Evolutionary conservation across 805 yeast genomes (phyloP), one percentile per base, ranked within the genome.

Genomic region (Spathaspora sp.): DNA sequence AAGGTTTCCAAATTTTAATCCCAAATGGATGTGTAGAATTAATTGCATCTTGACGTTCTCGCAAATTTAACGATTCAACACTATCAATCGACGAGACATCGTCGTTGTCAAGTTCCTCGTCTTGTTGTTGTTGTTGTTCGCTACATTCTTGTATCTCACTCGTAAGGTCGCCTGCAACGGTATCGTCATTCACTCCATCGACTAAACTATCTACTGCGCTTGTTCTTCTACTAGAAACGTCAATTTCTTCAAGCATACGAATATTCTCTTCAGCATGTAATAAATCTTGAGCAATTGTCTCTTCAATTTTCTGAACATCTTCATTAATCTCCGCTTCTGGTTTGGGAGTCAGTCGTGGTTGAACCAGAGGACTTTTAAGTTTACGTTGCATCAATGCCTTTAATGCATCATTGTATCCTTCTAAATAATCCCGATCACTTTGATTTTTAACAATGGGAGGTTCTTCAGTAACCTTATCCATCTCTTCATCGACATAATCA

Each of bases 1-100:
- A 97, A 1, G 99, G 99, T 64, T 94, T 94, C 99, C 99, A 94
- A 60, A 94, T 89, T 67, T 97, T 86, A 45, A 94, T 93, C 78
- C 99, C 99, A 62, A 94, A 94, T 0, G 99, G 99, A 73, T 94
- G 99, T 4, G 97, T 91, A 49, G 88, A 85, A 64, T 94, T 94
- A 64, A 94, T 94, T 14, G 99, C 99, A 59, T 89, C 92, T 68
- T 94, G 99, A 57, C 97, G 83, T 59, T 92, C 97, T 54, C 94
- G 78, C 50, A 93, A 76, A 4, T 97, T 94, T 64, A 88, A 86
- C 5, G 96, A 87, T 66, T 93, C 97, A 26, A 81, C 64, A 0
- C 96, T 83, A 1, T 79, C 80, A 14, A 65, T 54, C 1, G 76
- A 66, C 1, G 56, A 47, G 2, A 63, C 51, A 0, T 73, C 70